Evolutionary conservation across 768 basidiomycete species (phyloP).

Genomic region (Chalciporus sphaerocephalus): DNA sequence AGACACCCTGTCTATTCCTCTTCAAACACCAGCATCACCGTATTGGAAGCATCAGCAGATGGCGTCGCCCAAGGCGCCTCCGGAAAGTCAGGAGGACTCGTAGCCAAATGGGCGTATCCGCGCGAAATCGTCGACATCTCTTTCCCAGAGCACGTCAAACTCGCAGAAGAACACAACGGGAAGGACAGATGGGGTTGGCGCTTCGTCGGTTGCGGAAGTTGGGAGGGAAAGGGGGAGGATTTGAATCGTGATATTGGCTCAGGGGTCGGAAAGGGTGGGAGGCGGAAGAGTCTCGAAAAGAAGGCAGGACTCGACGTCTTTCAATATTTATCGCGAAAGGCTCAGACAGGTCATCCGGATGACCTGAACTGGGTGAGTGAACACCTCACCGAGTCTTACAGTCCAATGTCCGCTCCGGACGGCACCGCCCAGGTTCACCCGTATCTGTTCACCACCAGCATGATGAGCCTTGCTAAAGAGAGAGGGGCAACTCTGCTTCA

Average conservation of each 20-base stretch:
- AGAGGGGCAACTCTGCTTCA: conserved; percentile 46
- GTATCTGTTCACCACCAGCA: conserved; percentile 65
- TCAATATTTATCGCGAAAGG: conserved; percentile 13
- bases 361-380: conserved; percentile 53
- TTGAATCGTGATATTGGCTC: conserved; percentile 12
- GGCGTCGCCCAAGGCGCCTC: conserved; percentile 76
- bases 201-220: conserved; percentile 65
- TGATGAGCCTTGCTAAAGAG: conserved; percentile 60
- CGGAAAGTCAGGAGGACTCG: conserved; percentile 80
- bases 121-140: conserved; percentile 66
- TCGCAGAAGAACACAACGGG: conserved; percentile 69
- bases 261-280: conserved; percentile 29
- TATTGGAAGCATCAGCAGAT: conserved; percentile 66
- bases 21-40: conserved; percentile 44
- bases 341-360: conserved; percentile 40
- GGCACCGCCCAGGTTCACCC: conserved; percentile 78
- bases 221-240: conserved; percentile 60
- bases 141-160: conserved; percentile 59
- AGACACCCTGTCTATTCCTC: conserved; percentile 47
- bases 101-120: conserved; percentile 83
- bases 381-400: conserved; percentile 58
- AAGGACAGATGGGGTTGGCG: conserved; percentile 80
- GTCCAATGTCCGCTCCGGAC: conserved; percentile 45
- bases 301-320: conserved; percentile 40
- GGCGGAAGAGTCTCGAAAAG: conserved; percentile 51